Evolutionary conservation across 176 grass and related monocot genomes (phyloP).

Genomic region (Hordeum marinum): DNA sequence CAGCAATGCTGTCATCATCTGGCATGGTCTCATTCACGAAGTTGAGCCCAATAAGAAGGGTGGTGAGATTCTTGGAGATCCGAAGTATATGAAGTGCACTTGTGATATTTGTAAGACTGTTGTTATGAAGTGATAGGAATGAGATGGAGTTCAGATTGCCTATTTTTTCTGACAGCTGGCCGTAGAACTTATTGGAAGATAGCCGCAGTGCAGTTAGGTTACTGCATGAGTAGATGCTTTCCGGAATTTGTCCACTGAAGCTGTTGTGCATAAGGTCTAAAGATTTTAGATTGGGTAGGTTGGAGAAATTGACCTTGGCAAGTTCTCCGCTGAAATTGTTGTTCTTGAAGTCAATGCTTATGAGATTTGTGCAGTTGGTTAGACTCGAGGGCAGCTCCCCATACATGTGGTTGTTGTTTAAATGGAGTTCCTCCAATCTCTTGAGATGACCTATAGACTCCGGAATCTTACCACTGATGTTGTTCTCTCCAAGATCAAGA

Average conservation of each 20-base stretch:
- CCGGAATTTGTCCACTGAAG: conserved; percentile 21
- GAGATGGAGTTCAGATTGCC: conserved; percentile 3
- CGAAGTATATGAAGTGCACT: conserved; percentile 15
- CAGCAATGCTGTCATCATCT: not conserved
- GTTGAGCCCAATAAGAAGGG: not conserved
- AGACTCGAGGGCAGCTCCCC: conserved; percentile 16
- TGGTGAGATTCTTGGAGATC: not conserved
- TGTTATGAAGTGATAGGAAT: not conserved
- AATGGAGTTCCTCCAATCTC: conserved; percentile 14
- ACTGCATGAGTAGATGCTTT: conserved; percentile 32
- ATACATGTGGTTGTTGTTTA: not conserved
- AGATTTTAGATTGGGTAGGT: not conserved
- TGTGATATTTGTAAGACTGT: not conserved
- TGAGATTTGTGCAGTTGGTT: conserved; percentile 12
- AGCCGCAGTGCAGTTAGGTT: not conserved
- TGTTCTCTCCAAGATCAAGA: conserved; percentile 26
- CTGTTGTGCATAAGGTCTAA: not conserved
- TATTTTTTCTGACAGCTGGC: not conserved
- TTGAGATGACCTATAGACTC: conserved; percentile 25
- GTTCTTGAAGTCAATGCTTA: not conserved
- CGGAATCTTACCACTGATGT: not conserved
- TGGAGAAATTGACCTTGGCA: conserved; percentile 1
- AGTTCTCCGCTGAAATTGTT: conserved; percentile 25
- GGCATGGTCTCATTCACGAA: not conserved
- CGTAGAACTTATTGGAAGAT: not conserved